These are phyloP conservation scores for Aurantiochytrium sp. DNA, from an alignment of 108 stramenopile species.

Conservation along the genomic window DNA sequence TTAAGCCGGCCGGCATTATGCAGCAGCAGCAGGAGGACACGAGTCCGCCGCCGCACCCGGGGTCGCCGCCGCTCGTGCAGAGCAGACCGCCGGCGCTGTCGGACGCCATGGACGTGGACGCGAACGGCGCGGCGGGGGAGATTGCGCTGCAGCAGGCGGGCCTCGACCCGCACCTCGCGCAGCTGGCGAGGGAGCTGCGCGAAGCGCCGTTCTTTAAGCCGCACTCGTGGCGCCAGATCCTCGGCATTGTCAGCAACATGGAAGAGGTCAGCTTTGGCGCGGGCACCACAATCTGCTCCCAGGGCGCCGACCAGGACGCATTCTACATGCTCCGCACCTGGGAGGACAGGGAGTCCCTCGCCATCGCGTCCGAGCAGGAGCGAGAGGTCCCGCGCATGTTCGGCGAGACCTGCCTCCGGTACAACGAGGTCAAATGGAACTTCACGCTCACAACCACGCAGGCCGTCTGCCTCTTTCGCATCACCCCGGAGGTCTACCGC, in stretches of 20 bases:
- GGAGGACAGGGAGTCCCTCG: neutral
- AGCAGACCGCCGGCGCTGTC: neutral
- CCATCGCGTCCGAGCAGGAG: neutral
- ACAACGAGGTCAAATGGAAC: neutral
- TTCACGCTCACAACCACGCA: neutral
- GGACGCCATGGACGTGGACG: neutral
- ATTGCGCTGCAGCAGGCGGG: neutral
- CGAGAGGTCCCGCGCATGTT: neutral
- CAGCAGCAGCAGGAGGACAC: neutral
- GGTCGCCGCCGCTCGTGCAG: too few relatives aligned
- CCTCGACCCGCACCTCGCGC: neutral
- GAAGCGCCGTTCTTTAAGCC: neutral
- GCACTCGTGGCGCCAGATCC: constrained; percentile 11
- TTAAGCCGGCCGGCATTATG: too few relatives aligned
- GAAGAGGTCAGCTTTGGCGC: neutral
- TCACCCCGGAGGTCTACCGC: neutral
- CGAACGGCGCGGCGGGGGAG: neutral
- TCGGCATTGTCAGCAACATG: neutral
- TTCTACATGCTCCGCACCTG: neutral
- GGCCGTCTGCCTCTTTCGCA: neutral
- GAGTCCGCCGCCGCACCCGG: too few relatives aligned
- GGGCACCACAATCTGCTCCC: neutral
- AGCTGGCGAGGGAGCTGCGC: neutral
- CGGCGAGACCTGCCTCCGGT: constrained; percentile 3
- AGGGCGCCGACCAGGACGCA: neutral